Percentiles rank a stretch among this genome's conserved stretches.
Evolutionary conservation across 768 basidiomycete genomes (phyloP).

Genomic region (Termitomyces sp.): DNA sequence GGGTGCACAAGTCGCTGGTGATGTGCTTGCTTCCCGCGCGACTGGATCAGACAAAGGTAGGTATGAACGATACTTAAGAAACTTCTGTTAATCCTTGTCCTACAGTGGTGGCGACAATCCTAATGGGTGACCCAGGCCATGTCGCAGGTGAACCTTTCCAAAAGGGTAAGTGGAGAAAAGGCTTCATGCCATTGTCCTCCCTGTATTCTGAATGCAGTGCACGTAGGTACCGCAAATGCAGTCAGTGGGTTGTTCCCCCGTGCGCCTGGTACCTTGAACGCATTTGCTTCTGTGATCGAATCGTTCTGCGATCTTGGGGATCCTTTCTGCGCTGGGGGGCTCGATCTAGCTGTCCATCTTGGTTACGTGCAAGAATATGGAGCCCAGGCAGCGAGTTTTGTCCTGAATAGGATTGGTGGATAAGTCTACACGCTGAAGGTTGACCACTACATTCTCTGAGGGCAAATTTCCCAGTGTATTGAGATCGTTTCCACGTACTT

Average conservation of each 20-base stretch:
- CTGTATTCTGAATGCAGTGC: background rate
- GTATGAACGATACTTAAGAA: background rate
- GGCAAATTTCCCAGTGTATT: no score
- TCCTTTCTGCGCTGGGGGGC: constrained; percentile 25
- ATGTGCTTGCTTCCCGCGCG: constrained; percentile 7
- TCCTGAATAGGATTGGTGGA: constrained; percentile 23
- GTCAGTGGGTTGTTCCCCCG: constrained; percentile 11
- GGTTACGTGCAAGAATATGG: constrained; percentile 25
- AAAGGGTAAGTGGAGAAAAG: background rate
- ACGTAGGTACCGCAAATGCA: constrained; percentile 8
- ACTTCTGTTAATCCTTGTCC: background rate
- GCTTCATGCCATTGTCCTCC: background rate
- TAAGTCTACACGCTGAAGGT: background rate
- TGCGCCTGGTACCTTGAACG: constrained; percentile 3
- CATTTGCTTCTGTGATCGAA: constrained; percentile 6
- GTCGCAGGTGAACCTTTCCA: constrained; percentile 11
- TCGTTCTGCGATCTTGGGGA: constrained; percentile 25
- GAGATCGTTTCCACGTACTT: no score
- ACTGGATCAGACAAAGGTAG: constrained; percentile 8
- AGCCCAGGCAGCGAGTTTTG: constrained; percentile 21
- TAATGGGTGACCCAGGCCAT: constrained; percentile 15
- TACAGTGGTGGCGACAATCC: constrained; percentile 7
- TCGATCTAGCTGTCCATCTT: constrained; percentile 15
- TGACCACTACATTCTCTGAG: background rate
- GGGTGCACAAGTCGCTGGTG: constrained; percentile 13